Evolutionary conservation across 2,329 filamentous ascomycete species (phyloP).

Genomic region (Blumeria hordei): DNA sequence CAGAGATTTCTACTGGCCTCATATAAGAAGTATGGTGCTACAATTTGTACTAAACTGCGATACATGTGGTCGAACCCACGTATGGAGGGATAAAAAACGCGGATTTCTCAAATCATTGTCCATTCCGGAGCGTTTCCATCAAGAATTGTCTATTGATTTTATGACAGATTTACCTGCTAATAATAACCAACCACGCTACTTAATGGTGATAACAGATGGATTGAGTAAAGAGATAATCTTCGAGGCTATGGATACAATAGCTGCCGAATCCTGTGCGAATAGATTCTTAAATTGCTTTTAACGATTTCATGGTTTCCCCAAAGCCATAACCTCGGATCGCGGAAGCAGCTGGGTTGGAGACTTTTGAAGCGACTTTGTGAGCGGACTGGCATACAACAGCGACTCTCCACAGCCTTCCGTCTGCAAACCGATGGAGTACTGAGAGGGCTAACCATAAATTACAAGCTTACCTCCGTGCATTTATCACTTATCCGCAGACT

Average conservation of each 20-base stretch:
- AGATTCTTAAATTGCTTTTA: neutral
- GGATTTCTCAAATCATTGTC: neutral
- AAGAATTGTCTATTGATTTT: neutral
- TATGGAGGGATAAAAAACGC: neutral
- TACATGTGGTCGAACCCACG: neutral
- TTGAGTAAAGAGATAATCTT: neutral
- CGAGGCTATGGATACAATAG: neutral
- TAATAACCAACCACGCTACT: neutral
- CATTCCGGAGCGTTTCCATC: neutral
- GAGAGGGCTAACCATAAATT: neutral
- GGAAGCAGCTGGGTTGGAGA: neutral
- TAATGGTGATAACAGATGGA: neutral
- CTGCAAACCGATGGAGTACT: neutral
- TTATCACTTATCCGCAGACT: constrained; percentile 49
- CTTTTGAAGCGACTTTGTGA: neutral
- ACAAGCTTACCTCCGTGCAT: neutral
- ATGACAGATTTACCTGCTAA: neutral
- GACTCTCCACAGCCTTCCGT: neutral
- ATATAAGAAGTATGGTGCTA: no score
- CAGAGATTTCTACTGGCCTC: no score
- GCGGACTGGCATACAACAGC: no score
- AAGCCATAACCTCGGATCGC: neutral
- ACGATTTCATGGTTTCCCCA: neutral
- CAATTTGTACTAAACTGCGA: no score
- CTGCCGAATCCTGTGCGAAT: no score